Base-by-base conservation (phyloP, 257 asterid species). In the Plantago ovata region DNA sequence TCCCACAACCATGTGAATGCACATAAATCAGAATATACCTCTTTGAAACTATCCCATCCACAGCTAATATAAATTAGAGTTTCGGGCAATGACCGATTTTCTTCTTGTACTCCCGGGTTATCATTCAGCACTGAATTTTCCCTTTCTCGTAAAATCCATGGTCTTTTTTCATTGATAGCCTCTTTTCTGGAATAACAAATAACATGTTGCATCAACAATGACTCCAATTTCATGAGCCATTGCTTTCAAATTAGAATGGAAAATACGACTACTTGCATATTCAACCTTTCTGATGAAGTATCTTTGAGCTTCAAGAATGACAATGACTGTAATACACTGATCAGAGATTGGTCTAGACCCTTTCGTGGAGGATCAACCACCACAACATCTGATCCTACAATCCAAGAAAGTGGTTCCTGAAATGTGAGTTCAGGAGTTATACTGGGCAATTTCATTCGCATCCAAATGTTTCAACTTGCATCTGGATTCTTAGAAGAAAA, bases 361-460 rank as follows among this genome's bases (percentile, higher is more conserved):
- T 91, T 91, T 68, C 98, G 75, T 6, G 98, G 96, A 67, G 98
- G 96, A 73, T 91, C 98, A 75, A 91, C 98, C 76, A 91, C 89
- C 58, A 91, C 80, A 44, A 91, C 94, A 64, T 91, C 96, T 38
- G 96, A 83, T 64, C 98, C 98, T 51, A 81, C 68, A 41, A 87
- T 84, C 98, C 98, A 91, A 72, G 94, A 75, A 64, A 68, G 79
- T 57, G 98, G 95, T 66, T 91, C 95, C 98, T 91, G 75, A 54
- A 44, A 65, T 55, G 19, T 56, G 28, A 61, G 69, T 62, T 69
- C 24, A 69, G 57, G 21, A 65, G 52, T 41, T 70, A 32, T n/a
- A 40, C 21, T 42, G 45, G 46, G 64, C 44, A 45, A 56, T 33
- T 38, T 39, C 38, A 64, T 42, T 49, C 15, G 61, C 53, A 55